Evolutionary conservation across 345 rosid species (phyloP).

Genomic region (Moricandia arvensis): DNA sequence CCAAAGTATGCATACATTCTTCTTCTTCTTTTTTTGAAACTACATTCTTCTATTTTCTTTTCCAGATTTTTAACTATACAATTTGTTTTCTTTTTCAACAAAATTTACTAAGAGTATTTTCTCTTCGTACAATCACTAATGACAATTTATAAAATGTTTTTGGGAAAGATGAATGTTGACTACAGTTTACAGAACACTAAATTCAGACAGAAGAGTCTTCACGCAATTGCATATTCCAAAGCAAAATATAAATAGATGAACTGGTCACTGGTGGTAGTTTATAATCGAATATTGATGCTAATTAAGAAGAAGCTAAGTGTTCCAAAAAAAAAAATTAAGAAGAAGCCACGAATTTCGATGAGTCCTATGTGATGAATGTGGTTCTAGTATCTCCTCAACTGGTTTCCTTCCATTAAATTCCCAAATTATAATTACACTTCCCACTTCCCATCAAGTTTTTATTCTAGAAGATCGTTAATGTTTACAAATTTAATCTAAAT

Average conservation of each 20-base stretch:
- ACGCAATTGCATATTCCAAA: slow-evolving; percentile 16
- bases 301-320: background rate
- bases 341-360: slow-evolving; percentile 1
- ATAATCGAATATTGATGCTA: background rate
- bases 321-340: no score
- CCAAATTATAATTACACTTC: no score
- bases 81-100: no score
- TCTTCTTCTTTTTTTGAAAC: no score
- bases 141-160: background rate
- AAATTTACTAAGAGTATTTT: no score
- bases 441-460: no score
- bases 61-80: background rate
- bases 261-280: background rate
- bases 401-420: no score
- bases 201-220: slow-evolving; percentile 10
- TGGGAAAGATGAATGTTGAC: background rate
- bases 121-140: no score
- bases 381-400: slow-evolving; percentile 9
- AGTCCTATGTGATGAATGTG: background rate
- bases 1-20: no score
- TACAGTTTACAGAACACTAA: background rate
- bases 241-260: background rate
- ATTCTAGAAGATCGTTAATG: no score
- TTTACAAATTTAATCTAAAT: no score
- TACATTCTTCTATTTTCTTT: no score